These are phyloP conservation scores for Tetradesmus lagerheimii DNA, from an alignment of 139 green algal genomes.

Conservation along the genomic window DNA sequence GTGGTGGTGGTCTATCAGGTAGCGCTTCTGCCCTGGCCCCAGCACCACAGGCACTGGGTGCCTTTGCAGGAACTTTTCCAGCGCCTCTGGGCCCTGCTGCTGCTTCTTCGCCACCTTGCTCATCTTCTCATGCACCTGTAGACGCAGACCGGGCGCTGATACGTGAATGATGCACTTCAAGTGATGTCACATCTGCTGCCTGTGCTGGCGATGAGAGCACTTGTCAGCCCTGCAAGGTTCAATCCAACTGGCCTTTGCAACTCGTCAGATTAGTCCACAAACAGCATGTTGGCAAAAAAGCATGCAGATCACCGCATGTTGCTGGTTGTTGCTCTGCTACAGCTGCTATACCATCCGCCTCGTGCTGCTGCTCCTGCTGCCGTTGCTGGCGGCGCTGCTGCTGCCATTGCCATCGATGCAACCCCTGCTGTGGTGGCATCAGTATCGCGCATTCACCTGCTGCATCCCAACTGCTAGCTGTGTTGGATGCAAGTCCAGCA, in stretches of 20 bases:
- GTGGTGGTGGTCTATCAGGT: conserved; percentile 54
- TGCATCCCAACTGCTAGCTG: conserved; percentile 49
- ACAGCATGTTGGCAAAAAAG: too few species aligned
- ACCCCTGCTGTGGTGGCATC: neutral
- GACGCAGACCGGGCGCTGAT: too few species aligned
- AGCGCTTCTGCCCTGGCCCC: conserved; percentile 15
- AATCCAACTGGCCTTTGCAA: too few species aligned
- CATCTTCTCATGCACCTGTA: conserved; percentile 41
- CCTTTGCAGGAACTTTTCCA: conserved; percentile 27
- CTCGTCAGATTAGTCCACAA: too few species aligned
- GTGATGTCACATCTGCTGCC: neutral
- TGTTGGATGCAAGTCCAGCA: conserved; percentile 36
- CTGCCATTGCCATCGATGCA: neutral
- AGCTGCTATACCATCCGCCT: too few species aligned
- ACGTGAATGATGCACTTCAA: neutral
- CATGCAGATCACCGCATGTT: too few species aligned
- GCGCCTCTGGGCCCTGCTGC: neutral
- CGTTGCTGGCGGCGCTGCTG: neutral
- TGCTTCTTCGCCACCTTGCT: conserved; percentile 29
- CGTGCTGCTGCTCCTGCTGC: neutral
- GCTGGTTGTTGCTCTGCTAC: neutral
- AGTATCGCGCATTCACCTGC: neutral
- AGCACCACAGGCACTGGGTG: conserved; percentile 48
- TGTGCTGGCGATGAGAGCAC: neutral
- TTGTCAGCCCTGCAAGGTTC: too few species aligned